These are phyloP conservation scores for Meyerozyma guilliermondii DNA, from an alignment of 1,139 yeast species.

Conservation along the genomic window DNA sequence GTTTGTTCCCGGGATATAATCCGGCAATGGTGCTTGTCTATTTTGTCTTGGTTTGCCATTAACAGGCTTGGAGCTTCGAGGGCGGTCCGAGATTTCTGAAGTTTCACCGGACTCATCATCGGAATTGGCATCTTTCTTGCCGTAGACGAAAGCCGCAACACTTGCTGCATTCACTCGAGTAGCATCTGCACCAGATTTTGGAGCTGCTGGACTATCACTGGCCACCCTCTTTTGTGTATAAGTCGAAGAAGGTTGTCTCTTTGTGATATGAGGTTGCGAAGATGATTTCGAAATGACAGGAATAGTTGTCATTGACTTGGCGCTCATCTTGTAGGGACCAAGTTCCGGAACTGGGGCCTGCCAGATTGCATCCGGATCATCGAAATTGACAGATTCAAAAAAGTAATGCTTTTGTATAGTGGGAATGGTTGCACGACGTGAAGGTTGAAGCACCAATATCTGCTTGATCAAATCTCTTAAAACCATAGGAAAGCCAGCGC, in stretches of 20 bases:
- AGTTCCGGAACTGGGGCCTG: constrained; percentile 64
- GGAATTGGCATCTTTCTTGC: constrained; percentile 19
- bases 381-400: constrained; percentile 65
- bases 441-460: constrained; percentile 41
- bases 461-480: constrained; percentile 40
- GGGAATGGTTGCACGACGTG: constrained; percentile 34
- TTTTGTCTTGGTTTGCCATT: constrained; percentile 4
- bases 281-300: constrained; percentile 35
- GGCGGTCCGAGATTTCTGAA: not conserved
- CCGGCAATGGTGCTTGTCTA: constrained; percentile 15
- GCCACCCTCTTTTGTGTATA: constrained; percentile 11
- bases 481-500: constrained; percentile 44
- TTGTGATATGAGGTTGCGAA: constrained; percentile 11
- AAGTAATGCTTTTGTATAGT: constrained; percentile 56
- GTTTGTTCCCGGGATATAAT: constrained; percentile 54
- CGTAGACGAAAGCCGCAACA: constrained; percentile 43
- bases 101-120: constrained; percentile 9
- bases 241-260: constrained; percentile 4
- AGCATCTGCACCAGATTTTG: not conserved
- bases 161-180: constrained; percentile 30
- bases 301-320: constrained; percentile 52
- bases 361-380: constrained; percentile 66
- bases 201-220: constrained; percentile 10
- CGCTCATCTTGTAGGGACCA: constrained; percentile 58
- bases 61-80: constrained; percentile 2